A percentile compares a stretch with the other conserved stretches of the same genome.
These are phyloP conservation scores for Curvularia sp. DNA, from an alignment of 2,329 filamentous ascomycete genomes.

Conservation along the genomic window DNA sequence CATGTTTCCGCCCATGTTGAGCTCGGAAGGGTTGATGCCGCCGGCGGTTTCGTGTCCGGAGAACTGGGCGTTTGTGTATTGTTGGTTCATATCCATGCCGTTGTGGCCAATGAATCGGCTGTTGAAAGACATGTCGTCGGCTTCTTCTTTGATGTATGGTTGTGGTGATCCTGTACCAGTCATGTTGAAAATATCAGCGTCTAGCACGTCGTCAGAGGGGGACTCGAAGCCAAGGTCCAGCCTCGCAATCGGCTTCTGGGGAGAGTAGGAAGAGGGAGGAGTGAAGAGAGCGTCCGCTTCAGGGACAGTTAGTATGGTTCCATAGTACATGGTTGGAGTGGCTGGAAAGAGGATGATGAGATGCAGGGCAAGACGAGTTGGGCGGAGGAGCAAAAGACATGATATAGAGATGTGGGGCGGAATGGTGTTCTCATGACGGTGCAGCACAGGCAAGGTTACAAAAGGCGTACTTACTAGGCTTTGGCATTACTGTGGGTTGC, in stretches of 20 bases:
- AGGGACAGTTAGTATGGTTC: conserved; percentile 49
- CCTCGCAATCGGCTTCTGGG: conserved; percentile 48
- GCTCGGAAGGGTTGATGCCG: conserved; percentile 81
- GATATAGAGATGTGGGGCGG: conserved; percentile 38
- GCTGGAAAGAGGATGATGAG: conserved; percentile 24
- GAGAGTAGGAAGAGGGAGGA: conserved; percentile 52
- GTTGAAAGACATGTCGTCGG: conserved; percentile 67
- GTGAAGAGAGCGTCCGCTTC: conserved; percentile 53
- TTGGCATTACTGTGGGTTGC: conserved; percentile 51
- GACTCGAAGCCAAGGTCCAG: conserved; percentile 49
- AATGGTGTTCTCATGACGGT: conserved; percentile 44
- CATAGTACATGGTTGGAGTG: conserved; percentile 44
- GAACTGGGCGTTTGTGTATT: conserved; percentile 58
- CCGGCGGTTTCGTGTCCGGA: conserved; percentile 46
- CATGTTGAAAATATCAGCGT: conserved; percentile 59
- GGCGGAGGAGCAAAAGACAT: conserved; percentile 10
- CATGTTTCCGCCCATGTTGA: conserved; percentile 72
- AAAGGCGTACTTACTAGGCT: conserved; percentile 49
- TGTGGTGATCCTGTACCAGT: conserved; percentile 62
- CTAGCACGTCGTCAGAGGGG: conserved; percentile 52
- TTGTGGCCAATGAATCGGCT: conserved; percentile 58
- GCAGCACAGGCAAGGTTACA: conserved; percentile 39
- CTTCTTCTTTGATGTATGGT: conserved; percentile 73
- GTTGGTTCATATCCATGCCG: conserved; percentile 61
- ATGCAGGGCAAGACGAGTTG: conserved; percentile 12